Percentiles rank a stretch among this genome's conserved stretches.
Conservation (phyloP, 495 filamentous ascomycete genomes). For the Cudoniella acicularis region DNA sequence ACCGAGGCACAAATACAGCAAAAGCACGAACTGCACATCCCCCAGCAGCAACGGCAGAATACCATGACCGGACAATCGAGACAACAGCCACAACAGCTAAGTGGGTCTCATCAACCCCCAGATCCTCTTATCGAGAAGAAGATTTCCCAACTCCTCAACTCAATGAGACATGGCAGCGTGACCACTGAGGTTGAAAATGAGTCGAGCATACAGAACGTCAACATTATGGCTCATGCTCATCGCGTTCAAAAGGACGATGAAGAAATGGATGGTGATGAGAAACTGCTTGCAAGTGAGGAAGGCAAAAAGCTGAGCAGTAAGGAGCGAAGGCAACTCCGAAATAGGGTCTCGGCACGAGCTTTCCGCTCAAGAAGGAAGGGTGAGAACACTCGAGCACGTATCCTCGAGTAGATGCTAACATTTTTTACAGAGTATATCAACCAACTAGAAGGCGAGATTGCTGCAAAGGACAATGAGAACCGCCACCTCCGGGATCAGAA, state of each 20-base stretch:
- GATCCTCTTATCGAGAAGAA: slow-evolving; percentile 78
- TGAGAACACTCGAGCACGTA: slow-evolving; percentile 42
- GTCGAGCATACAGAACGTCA: slow-evolving; percentile 40
- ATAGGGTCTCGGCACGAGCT: slow-evolving; percentile 96
- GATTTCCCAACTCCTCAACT: slow-evolving; percentile 77
- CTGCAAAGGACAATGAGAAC: slow-evolving; percentile 64
- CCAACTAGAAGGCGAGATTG: slow-evolving; percentile 82
- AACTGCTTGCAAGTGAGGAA: slow-evolving; percentile 87
- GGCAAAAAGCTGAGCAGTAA: slow-evolving; percentile 96
- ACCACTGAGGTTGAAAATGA: slow-evolving; percentile 46
- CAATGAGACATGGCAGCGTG: slow-evolving; percentile 69
- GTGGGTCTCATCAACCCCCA: slow-evolving; percentile 43
- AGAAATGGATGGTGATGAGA: slow-evolving; percentile 98
- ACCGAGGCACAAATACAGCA: slow-evolving; percentile 68
- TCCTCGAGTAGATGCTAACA: slow-evolving; percentile 41
- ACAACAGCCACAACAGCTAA: slow-evolving; percentile 38
- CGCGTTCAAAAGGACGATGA: slow-evolving; percentile 79
- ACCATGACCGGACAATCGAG: slow-evolving; percentile 31
- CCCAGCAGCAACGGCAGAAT: slow-evolving; percentile 57
- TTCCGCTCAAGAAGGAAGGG: slow-evolving; percentile 96
- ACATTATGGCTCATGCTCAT: slow-evolving; percentile 50
- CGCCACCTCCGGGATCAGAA: slow-evolving; percentile 70
- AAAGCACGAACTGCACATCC: slow-evolving; percentile 60
- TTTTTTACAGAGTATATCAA: slow-evolving; percentile 81
- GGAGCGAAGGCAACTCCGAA: slow-evolving; percentile 87